Evolutionary conservation across 176 grass and related monocot genomes (phyloP).

Genomic region (Pontederia crassipes): DNA sequence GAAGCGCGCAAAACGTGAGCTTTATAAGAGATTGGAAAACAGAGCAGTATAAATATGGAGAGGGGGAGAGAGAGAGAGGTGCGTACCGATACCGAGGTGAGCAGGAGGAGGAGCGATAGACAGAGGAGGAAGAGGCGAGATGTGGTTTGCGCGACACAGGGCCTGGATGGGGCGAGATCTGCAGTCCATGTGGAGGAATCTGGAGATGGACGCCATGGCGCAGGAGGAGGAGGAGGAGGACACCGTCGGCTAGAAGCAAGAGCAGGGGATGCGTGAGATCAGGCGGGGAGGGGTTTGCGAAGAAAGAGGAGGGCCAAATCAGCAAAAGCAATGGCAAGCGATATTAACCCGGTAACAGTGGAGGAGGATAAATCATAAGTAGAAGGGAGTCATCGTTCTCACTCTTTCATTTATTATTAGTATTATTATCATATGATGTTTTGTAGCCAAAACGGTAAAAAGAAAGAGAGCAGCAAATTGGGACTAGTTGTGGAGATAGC

Average conservation of each 20-base stretch:
- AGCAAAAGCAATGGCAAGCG: no score
- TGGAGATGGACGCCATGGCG: slow-evolving; percentile 62
- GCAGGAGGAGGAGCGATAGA: not conserved
- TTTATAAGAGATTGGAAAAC: not conserved
- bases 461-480: no score
- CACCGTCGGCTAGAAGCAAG: not conserved
- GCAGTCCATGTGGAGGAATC: slow-evolving; percentile 34
- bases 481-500: no score
- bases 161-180: slow-evolving; percentile 14
- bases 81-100: no score
- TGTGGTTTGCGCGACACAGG: not conserved
- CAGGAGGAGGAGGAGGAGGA: not conserved
- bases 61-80: no score
- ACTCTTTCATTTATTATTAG: no score
- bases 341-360: no score
- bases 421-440: no score
- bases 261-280: not conserved
- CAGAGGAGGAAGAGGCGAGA: slow-evolving; percentile 14
- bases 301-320: no score
- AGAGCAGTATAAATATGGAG: not conserved
- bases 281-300: not conserved
- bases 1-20: slow-evolving; percentile 8
- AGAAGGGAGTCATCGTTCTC: no score
- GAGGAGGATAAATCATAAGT: no score
- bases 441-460: no score